Conservation (phyloP, 768 basidiomycete genomes). For the Boletus fagicola region DNA sequence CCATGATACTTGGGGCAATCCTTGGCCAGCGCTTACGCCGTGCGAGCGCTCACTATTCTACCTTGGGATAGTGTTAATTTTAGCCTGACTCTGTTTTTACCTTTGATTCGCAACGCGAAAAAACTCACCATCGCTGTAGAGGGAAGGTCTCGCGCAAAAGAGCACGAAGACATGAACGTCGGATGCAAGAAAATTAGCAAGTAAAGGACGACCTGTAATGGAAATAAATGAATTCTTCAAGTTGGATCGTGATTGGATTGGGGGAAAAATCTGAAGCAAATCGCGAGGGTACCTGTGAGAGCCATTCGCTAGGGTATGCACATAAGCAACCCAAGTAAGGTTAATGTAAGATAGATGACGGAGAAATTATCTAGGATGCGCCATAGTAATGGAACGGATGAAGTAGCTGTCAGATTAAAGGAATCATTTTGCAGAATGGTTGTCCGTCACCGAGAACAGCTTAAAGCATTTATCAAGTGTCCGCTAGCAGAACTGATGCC, state of each 20-base stretch:
- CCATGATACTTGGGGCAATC: not conserved
- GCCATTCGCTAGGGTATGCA: no score
- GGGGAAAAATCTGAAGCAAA: not conserved
- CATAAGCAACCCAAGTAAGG: no score
- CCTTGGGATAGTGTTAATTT: no score
- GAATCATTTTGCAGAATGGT: not conserved
- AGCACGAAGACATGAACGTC: not conserved
- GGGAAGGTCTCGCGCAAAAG: not conserved
- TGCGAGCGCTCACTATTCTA: not conserved
- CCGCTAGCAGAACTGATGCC: not conserved
- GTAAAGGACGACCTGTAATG: not conserved
- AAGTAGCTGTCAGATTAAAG: no score
- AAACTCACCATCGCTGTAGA: no score
- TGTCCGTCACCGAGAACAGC: not conserved
- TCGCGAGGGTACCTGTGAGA: no score
- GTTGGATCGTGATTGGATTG: not conserved
- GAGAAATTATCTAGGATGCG: no score
- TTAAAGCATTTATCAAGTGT: not conserved
- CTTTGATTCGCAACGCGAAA: no score
- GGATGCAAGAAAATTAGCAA: not conserved
- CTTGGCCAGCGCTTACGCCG: not conserved
- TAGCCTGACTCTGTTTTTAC: no score
- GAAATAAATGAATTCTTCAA: not conserved
- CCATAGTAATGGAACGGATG: no score
- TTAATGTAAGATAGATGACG: no score